A percentile compares a stretch with the other conserved stretches of the same genome.
Evolutionary conservation across 192 early-diverging fungal genomes (phyloP).

Genomic region (Pecoramyces ruminantium): DNA sequence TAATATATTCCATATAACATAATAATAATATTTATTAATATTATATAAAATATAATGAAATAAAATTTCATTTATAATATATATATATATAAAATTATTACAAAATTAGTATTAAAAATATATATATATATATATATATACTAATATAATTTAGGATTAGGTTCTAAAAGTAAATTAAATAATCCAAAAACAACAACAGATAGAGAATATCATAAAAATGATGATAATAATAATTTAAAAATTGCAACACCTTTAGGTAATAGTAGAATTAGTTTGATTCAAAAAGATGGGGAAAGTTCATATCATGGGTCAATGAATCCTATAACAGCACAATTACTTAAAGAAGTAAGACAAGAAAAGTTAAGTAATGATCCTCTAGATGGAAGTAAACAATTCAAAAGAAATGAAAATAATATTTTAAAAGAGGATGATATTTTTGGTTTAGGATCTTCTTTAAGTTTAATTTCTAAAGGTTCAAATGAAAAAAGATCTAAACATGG

Average conservation of each 20-base stretch:
- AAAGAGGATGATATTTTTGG: background rate
- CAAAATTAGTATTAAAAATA: too few relatives aligned
- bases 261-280: background rate
- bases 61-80: too few relatives aligned
- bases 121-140: too few relatives aligned
- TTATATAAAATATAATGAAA: too few relatives aligned
- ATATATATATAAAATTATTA: too few relatives aligned
- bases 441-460: background rate
- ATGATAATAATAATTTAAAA: background rate
- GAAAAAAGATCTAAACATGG: background rate
- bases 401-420: too few relatives aligned
- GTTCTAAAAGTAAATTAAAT: background rate
- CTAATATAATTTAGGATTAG: too few relatives aligned
- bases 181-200: background rate
- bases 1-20: too few relatives aligned
- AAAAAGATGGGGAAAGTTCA: background rate
- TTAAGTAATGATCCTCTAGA: background rate
- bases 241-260: too few relatives aligned
- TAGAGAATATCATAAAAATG: background rate
- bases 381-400: too few relatives aligned
- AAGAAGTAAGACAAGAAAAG: background rate
- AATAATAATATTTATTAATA: too few relatives aligned
- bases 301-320: background rate
- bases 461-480: background rate
- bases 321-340: background rate